Conservation (phyloP, 2,329 filamentous ascomycete genomes). For the Colletotrichum sp. region DNA sequence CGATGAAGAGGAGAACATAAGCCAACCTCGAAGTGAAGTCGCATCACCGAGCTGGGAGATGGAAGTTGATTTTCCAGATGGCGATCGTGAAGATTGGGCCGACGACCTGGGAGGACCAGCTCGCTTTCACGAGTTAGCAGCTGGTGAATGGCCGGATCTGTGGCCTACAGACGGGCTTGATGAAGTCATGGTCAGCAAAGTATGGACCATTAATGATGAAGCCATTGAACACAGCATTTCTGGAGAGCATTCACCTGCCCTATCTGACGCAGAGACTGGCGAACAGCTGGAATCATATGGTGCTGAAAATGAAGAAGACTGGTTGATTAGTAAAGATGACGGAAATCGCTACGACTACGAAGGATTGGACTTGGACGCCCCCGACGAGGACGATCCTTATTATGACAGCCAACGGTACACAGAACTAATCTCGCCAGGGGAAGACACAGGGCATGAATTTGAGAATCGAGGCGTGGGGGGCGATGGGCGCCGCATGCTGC, state of each 20-base stretch:
- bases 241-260: background rate
- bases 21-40: background rate
- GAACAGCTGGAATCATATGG: background rate
- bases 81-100: background rate
- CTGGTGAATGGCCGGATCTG: background rate
- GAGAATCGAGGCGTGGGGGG: background rate
- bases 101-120: background rate
- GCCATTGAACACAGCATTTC: background rate
- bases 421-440: background rate
- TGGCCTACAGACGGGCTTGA: background rate
- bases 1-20: background rate
- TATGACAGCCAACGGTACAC: background rate
- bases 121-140: background rate
- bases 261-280: background rate
- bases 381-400: background rate
- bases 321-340: background rate
- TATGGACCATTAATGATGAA: background rate
- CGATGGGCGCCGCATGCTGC: background rate
- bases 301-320: background rate
- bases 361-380: background rate
- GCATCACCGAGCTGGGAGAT: background rate
- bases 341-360: background rate
- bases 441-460: background rate
- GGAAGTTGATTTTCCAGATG: background rate
- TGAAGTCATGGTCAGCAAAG: background rate